These are phyloP conservation scores for Lipomyces yarrowii DNA, from an alignment of 1,139 yeast genomes.

Conservation along the genomic window DNA sequence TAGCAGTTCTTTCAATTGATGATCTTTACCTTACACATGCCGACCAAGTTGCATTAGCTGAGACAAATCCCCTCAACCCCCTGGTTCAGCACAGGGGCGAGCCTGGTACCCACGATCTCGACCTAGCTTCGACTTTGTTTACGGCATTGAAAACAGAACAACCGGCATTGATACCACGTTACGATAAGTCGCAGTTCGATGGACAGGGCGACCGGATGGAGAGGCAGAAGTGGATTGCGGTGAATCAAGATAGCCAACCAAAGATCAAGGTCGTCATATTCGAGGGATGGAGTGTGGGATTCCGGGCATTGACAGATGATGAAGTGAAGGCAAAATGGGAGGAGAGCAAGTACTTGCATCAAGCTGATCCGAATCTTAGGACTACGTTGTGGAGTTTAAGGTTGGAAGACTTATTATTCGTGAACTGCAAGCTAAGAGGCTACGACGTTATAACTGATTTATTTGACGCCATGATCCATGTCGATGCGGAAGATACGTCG, in stretches of 20 bases:
- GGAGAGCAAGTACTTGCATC: constrained; percentile 8
- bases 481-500: constrained; percentile 59
- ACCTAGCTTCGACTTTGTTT: constrained; percentile 44
- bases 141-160: constrained; percentile 36
- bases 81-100: constrained; percentile 79
- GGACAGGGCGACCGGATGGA: constrained; percentile 81
- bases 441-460: constrained; percentile 62
- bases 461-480: constrained; percentile 63
- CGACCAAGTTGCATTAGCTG: constrained; percentile 56
- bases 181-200: constrained; percentile 70
- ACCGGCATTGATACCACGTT: constrained; percentile 58
- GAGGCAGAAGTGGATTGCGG: constrained; percentile 45
- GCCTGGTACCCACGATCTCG: constrained; percentile 91
- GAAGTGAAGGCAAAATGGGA: constrained; percentile 34
- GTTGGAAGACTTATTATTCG: constrained; percentile 41
- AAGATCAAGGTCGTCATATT: constrained; percentile 67
- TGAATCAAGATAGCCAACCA: constrained; percentile 36
- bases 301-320: constrained; percentile 50
- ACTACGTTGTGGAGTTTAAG: constrained; percentile 35
- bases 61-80: constrained; percentile 50
- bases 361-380: constrained; percentile 9
- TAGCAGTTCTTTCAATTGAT: constrained; percentile 74
- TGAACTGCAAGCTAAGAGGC: constrained; percentile 41
- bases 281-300: constrained; percentile 97
- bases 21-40: constrained; percentile 75